Base-by-base conservation (phyloP, 306 rosid genomes). In the Malus asiatica region DNA sequence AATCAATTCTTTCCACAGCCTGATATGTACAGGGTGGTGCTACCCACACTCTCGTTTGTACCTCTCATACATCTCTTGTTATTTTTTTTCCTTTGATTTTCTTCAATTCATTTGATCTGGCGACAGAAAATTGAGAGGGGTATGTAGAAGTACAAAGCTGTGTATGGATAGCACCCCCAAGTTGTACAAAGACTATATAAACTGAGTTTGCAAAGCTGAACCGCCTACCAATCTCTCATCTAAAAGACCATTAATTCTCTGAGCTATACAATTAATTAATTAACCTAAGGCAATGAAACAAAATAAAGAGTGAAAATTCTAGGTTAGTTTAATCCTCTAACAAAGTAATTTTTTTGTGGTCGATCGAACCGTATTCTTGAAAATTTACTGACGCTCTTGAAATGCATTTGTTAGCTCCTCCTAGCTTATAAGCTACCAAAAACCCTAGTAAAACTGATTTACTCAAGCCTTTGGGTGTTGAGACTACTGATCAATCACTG, bases 111-210 rank as follows among this genome's bases (percentile, higher is more conserved):
- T 48, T 13, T 3, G 7, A 48, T 48, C 2, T 18, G 19, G 0
- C 1, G 2, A 48, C 2, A 0, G 0, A 1, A 48, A 48, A 48
- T 48, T 48, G 0, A 48, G 1, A 48, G 0, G 0, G 18, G 0
- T 48, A 4, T 4, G 18, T 48, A 6, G 0, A 48, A 48, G 3
- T 48, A 15, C 16, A 48, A 48, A 48, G 1, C 5, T 0, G 2
- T 48, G 0, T 4, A 19, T 48, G 3, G 3, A 48, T 48, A 48
- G 3, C 3, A 5, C 0, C 19, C 2, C 0, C 19, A 2, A 38
- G 42, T 7, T 48, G 20, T 48, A 13, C 19, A 46, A 46, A 46
- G 16, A 46, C 53, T 4, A 14, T 46, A 46, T 46, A 46, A 46
- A 46, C 19, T 14, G 53, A 48, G 20, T 48, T 51, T 51, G 20